Evolutionary conservation across 2,329 filamentous ascomycete species (phyloP), one percentile per base, ranked within the genome.

Genomic region (Aplosporella prunicola): DNA sequence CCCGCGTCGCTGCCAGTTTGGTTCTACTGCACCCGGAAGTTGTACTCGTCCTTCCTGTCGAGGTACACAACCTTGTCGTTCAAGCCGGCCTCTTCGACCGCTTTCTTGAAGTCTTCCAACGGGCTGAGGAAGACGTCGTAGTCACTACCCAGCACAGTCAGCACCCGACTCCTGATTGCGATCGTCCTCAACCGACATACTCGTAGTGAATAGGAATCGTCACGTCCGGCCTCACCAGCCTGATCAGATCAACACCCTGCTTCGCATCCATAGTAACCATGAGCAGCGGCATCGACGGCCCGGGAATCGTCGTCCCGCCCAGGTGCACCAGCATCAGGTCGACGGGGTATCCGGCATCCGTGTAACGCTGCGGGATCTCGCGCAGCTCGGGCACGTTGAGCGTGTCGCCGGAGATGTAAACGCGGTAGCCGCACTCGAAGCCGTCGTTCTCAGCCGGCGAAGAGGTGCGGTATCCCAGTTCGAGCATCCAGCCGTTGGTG

Each of bases 251-350:
- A 18, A 81, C 46, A 0, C 76, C 76, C 53, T 80, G 72, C 49
- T 68, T 63, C 15, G 70, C 76, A 52, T 81, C 76, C 76, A 82
- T 82, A 0, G 76, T 81, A 2, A 80, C 72, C 76, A 80, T 80
- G 16, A 80, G 41, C 42, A 80, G 54, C 29, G 74, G 74, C 52
- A 76, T 47, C 5, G 65, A 63, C 0, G 75, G 73, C 1, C 69
- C 66, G 0, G 77, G 78, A 20, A 82, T 73, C 4, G 74, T 80
- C 0, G 76, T 81, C 2, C 76, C 77, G 14, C 77, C 77, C 0
- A 82, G 57, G 43, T 82, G 78, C 1, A 77, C 64, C 9, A 82
- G 63, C 77, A 82, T 81, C 36, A 81, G 56, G 48, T 82, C 76
- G 39, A 82, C 72, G 22, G 66, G 64, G 32, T 72, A 59, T 3